Base-by-base conservation (phyloP, 768 basidiomycete species). In the Lentinula detonsa region DNA sequence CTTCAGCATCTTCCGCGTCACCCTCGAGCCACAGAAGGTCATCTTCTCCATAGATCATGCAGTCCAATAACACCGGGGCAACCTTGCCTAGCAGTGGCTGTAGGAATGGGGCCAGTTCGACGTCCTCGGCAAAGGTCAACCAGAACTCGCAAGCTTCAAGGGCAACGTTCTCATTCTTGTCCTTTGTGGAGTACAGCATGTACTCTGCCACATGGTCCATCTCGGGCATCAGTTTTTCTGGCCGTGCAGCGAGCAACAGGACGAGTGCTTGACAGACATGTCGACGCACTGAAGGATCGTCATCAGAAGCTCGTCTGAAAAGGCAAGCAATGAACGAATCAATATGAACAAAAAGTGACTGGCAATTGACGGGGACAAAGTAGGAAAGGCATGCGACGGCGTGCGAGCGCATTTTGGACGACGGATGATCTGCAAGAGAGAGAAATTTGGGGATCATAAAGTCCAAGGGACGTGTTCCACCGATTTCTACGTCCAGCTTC, bases 91-190 rank as follows among this genome's bases (percentile, higher is more conserved):
- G 80, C 62, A 95, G 82, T 2, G 95, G 95, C 62, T 86, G 88
- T 31, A 99, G 79, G 70, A 89, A 91, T 2, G 86, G 84, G 9
- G 87, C 86, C 23, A 98, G 81, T 54, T 94, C 93, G 42, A 87
- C 87, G 66, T 98, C 94, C 72, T 99, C 97, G 15, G 97, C 95
- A 69, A 99, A 98, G 1, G 95, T 97, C 63, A 99, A 81, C 97
- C 97, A 99, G 74, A 99, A 99, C 80, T 99, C 97, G 81, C 95
- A 97, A 23, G 97, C 97, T 76, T 99, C 97, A 53, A 99, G 81
- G 2, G 96, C 95, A 57, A 94, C 96, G 63, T 88, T 90, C 75
- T 98, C 95, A 72, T 98, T 94, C 76, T 91, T 91, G 79, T 98
- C 95, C 75, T 95, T 95, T 13, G 94, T 98, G 31, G 94, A 96